Evolutionary conservation across 2,329 filamentous ascomycete species (phyloP), one percentile per base, ranked within the genome.

Genomic region (Sclerotinia spermophila): DNA sequence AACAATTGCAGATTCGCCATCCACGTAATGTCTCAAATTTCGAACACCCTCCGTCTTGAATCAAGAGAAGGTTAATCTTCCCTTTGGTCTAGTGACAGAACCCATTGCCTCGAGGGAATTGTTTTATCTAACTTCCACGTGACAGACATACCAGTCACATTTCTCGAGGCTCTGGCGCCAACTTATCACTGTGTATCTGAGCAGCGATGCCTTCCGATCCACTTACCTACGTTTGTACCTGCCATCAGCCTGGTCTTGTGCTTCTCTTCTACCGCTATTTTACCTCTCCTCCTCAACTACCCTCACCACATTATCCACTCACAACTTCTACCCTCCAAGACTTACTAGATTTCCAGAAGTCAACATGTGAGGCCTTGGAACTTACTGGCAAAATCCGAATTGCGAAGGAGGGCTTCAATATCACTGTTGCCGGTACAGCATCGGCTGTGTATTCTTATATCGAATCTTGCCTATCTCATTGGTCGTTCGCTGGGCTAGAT

Each of bases 251-350:
- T 19, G 78, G 78, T 8, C 68, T 72, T 10, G 74, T 79, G 10
- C 76, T 80, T 38, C 74, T 80, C 24, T 80, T 80, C 72, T 80
- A 79, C 48, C 75, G 78, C n/a, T 80, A 80, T 62, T 80, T 75
- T 58, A 65, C 71, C 35, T 75, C 77, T 30, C 61, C 73, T 1
- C 78, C 78, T 19, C 27, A 66, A 3, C 72, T 79, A 4, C 74
- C 74, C 15, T 13, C 58, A 15, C 33, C 55, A 35, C 45, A 72
- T 40, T 35, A 69, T 10, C 11, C 51, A 11, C 44, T 72, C 35
- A 62, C 70, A n/a, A 17, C 71, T 24, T 67, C 74, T 62, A 72
- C 27, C 58, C 74, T 53, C 53, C 60, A 33, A 70, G 79, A 21
- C 71, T 73, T 40, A 27, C 45, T 42, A 2, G 15, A 45, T n/a